These are phyloP conservation scores for Fraxinus cuspidata DNA, from an alignment of 257 asterid species.

Conservation along the genomic window DNA sequence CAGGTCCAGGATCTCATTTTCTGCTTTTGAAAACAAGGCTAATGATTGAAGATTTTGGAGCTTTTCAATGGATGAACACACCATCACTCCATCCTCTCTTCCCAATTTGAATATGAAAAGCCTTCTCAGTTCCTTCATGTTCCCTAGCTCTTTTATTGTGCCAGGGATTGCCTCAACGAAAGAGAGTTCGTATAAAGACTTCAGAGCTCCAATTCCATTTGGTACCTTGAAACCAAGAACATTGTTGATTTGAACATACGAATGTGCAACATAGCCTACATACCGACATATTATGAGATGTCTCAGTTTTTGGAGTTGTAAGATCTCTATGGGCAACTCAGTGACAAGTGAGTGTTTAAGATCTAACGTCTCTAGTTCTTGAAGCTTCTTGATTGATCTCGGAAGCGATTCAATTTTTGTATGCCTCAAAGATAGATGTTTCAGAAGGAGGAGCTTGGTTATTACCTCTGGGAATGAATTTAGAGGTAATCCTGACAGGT, in stretches of 20 bases:
- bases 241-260: slow-evolving; percentile 13
- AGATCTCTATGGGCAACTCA: slow-evolving; percentile 34
- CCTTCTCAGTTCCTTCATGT: slow-evolving; percentile 22
- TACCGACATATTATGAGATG: slow-evolving; percentile 25
- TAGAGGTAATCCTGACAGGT: slow-evolving; percentile 23
- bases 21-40: neutral
- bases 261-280: neutral
- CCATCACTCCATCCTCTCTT: slow-evolving; percentile 17
- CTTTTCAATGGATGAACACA: slow-evolving; percentile 24
- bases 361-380: slow-evolving; percentile 31
- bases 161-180: slow-evolving; percentile 22
- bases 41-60: slow-evolving; percentile 21
- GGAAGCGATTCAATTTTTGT: slow-evolving; percentile 22
- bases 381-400: slow-evolving; percentile 25
- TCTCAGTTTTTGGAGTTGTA: slow-evolving; percentile 23
- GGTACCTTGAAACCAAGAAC: slow-evolving; percentile 23
- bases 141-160: slow-evolving; percentile 18
- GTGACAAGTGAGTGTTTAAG: slow-evolving; percentile 28
- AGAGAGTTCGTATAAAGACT: slow-evolving; percentile 24
- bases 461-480: slow-evolving; percentile 17
- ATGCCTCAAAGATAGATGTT: slow-evolving; percentile 27
- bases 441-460: slow-evolving; percentile 16
- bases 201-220: slow-evolving; percentile 19
- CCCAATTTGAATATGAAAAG: slow-evolving; percentile 27
- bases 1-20: slow-evolving; percentile 32